A percentile compares a stretch with the other conserved stretches of the same genome.
Evolutionary conservation across 129 eudicot genomes (phyloP).

Genomic region (Escallonia rubra): DNA sequence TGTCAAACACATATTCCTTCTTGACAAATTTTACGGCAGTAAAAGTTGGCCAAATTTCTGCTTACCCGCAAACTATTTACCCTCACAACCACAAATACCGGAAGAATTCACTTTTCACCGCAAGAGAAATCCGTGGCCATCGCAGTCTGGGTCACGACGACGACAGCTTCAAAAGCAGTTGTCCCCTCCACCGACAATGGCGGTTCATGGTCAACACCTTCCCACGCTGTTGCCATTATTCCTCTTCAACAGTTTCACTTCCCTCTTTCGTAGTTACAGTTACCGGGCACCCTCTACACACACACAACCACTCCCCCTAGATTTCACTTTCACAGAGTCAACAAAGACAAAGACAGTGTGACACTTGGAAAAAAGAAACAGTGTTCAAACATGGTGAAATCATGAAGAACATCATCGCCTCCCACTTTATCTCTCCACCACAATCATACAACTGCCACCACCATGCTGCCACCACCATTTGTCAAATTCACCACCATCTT

Average conservation of each 20-base stretch:
- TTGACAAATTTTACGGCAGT: no score
- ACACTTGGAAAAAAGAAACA: not conserved
- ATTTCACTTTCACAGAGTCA: not conserved
- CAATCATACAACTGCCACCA: constrained; percentile 11
- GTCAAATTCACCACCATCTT: not conserved
- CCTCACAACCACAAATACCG: no score
- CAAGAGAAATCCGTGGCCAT: no score
- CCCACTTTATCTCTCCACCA: not conserved
- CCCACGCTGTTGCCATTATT: not conserved
- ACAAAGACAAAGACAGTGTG: not conserved
- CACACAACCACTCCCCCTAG: not conserved
- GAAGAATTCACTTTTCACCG: no score
- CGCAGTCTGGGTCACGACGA: no score
- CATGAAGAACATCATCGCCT: not conserved
- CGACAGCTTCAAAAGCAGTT: no score
- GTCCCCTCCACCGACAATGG: constrained; percentile 14
- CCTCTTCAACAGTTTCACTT: not conserved
- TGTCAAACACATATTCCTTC: no score
- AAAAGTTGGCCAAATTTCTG: no score
- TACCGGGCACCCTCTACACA: not conserved
- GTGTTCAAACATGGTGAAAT: not conserved
- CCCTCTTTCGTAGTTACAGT: not conserved
- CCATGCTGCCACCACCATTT: not conserved
- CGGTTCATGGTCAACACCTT: not conserved
- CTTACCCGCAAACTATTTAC: no score